Base-by-base conservation (phyloP, 257 asterid genomes). In the Knoxia roxburghii region DNA sequence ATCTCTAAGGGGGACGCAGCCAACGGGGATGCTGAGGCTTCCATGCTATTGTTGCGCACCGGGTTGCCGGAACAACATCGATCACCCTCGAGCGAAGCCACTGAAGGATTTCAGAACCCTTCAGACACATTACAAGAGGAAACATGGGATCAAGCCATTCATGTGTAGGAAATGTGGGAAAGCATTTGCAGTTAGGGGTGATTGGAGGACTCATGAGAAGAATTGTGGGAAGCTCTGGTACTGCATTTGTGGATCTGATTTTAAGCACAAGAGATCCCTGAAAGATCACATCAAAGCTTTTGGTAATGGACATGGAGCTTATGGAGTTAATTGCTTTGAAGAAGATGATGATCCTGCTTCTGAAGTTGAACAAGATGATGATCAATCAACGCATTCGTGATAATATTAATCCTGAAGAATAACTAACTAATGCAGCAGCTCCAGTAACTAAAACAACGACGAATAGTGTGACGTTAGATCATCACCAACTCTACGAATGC, bases 101-200 rank as follows among this genome's bases (percentile, higher is more conserved):
- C 70, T 90, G 15, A 91, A 91, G 58, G 98, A 91, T 61, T 91
- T 91, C 71, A 76, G 98, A 65, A 91, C 98, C 23, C 98, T 91
- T 21, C 98, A 91, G 73, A 91, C 98, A 23, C 98, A 91, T 55
- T 91, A 88, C 85, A 91, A 89, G 64, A 77, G 98, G 52, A 91
- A 86, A 77, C 98, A 91, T 64, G 98, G 98, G n/a, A 87, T 85
- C 45, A 91, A 91, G 84, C 95, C 98, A 0, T 91, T 91, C 72
- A 79, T 81, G 91, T 91, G 96, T 62, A 57, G 96, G 35, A 91
- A 88, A 70, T 87, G 96, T 56, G 91, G 90, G 14, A 91, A 91
- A 15, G 83, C 95, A 0, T 87, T 89, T 30, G 95, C 96, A 0
- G 96, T 89, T 29, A 81, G 96, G 27, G 96, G 97, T 0, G 97